Base-by-base conservation (phyloP, 805 yeast species). In the Saccharomycodes ludwigii region DNA sequence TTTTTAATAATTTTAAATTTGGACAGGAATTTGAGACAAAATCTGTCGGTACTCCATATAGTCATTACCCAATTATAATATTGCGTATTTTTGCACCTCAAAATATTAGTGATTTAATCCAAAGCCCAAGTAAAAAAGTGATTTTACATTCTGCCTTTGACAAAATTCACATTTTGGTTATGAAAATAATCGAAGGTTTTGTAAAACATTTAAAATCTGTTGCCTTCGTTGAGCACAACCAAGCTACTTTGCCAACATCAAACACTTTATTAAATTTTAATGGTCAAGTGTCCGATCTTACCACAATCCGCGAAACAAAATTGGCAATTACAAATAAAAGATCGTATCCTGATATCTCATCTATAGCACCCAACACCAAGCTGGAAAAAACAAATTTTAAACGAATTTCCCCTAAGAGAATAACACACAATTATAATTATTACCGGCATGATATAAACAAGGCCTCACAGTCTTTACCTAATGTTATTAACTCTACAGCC, bases 1-100 rank as follows among this genome's bases (percentile, higher is more conserved):
- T 39, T 5, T 59, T 61, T 33, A 42, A 6, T 43, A 46, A 48
- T 40, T 50, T 32, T 32, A 41, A 41, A 18, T 15, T 30, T 5
- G 35, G n/a, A n/a, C n/a, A 42, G 5, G 34, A 38, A 2, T 44
- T 43, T 32, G 44, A 16, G 18, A 23, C 26, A 5, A 29, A 27
- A n/a, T 27, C 24, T 3, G 16, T 13, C 8, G 28, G 29, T 6
- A 24, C 18, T n/a, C 21, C 19, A 2, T 23, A 21, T 20, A 21
- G 33, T 20, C 21, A 27, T n/a, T 25, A 26, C 25, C 31, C 33
- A 4, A 27, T 34, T 8, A 21, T 34, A 12, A 30, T 30, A 6
- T 15, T 34, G 9, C 23, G 15, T 16, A 22, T 34, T 10, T 18
- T 14, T 4, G 13, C 27, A 2, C n/a, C n/a, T n/a, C n/a, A n/a